Percentiles rank a stretch among this genome's conserved stretches.
phyloP scores from a whole-genome alignment of 192 early-diverging fungal species.

The Physocladia obscura region DNA sequence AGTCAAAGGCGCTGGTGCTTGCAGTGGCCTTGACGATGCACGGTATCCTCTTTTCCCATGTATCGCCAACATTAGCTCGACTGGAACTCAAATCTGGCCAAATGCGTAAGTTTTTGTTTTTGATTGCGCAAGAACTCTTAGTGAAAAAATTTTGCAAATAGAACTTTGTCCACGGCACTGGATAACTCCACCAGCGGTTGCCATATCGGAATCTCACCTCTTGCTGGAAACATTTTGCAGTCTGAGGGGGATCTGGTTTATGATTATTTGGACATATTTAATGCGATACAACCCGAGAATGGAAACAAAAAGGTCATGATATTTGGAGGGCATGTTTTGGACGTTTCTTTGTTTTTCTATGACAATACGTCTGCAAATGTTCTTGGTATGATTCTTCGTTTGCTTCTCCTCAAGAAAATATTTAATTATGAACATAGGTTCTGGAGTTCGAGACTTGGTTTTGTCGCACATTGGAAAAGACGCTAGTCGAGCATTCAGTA shows the following conservation, averaged over 20 bases:
- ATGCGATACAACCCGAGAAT: neutral
- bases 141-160: neutral
- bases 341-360: neutral
- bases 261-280: neutral
- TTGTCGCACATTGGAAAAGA: constrained; percentile 55
- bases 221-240: neutral
- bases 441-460: constrained; percentile 10
- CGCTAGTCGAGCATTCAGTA: constrained; percentile 24
- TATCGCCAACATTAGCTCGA: neutral
- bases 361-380: neutral
- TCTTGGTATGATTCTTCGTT: neutral
- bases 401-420: neutral
- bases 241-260: constrained; percentile 1
- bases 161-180: neutral
- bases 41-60: constrained; percentile 27
- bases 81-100: neutral
- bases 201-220: neutral
- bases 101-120: too few species aligned
- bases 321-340: constrained; percentile 11
- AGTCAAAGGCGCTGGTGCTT: neutral
- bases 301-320: constrained; percentile 15
- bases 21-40: neutral
- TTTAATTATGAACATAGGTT: neutral
- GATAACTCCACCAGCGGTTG: neutral
- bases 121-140: constrained; percentile 2